These are phyloP conservation scores for Solanum commersonii DNA, from an alignment of 257 asterid species.

Conservation along the genomic window DNA sequence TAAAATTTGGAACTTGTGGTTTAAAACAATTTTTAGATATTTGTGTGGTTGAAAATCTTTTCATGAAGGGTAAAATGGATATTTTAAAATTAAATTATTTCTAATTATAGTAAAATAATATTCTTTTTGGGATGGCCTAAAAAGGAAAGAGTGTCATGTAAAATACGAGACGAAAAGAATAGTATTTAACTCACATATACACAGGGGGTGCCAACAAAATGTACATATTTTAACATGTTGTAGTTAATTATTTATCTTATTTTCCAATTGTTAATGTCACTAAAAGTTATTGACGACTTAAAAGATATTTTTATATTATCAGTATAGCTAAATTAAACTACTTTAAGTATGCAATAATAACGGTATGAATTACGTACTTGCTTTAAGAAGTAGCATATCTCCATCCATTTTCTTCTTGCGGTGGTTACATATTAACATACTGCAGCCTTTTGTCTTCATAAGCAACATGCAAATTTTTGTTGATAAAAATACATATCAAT, in stretches of 20 bases:
- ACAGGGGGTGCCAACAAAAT: neutral
- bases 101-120: too few species aligned
- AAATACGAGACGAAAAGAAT: accelerated
- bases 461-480: neutral
- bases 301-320: too few species aligned
- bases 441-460: neutral
- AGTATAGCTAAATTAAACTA: neutral
- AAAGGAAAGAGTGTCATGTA: accelerated
- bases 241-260: neutral
- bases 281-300: neutral
- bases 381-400: neutral
- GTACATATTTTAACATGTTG: neutral
- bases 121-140: accelerated
- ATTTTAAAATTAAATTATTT: too few species aligned
- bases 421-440: neutral
- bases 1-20: too few species aligned
- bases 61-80: too few species aligned
- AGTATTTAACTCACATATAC: neutral
- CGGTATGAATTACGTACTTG: neutral
- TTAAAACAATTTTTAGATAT: too few species aligned
- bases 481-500: neutral
- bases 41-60: neutral
- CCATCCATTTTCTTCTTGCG: neutral
- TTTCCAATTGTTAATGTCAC: neutral
- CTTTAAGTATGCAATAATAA: neutral